Percentiles rank a stretch among this genome's conserved stretches.
These are phyloP conservation scores for Pestalotiopsis sp. DNA, from an alignment of 2,329 filamentous ascomycete genomes.

Conservation along the genomic window DNA sequence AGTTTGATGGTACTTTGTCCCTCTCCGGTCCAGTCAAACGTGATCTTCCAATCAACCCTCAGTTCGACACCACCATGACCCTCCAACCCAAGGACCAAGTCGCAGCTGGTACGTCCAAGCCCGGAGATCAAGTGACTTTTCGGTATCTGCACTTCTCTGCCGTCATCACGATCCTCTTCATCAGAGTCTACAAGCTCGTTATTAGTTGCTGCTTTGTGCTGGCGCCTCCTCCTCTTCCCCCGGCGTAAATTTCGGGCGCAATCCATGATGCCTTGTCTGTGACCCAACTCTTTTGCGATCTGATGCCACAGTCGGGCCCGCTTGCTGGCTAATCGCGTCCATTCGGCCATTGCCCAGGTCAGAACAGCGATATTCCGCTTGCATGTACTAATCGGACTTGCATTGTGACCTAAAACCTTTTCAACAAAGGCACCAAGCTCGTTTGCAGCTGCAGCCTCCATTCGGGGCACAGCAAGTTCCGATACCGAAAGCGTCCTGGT, in stretches of 20 bases:
- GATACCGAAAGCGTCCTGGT: constrained; percentile 53
- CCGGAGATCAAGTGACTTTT: constrained; percentile 54
- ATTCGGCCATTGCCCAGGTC: constrained; percentile 70
- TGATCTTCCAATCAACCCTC: constrained; percentile 64
- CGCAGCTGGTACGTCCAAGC: constrained; percentile 54
- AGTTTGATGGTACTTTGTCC: constrained; percentile 61
- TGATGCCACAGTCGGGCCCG: constrained; percentile 66
- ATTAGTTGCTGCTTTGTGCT: constrained; percentile 18
- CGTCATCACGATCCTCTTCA: constrained; percentile 19
- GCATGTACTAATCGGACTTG: constrained; percentile 42
- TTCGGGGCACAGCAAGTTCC: constrained; percentile 52
- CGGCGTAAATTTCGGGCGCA: constrained; percentile 34
- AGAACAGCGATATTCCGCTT: constrained; percentile 61
- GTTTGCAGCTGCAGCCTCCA: constrained; percentile 60
- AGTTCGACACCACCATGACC: constrained; percentile 34
- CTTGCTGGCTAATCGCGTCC: constrained; percentile 62
- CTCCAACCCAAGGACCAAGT: constrained; percentile 42
- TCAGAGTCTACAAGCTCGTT: constrained; percentile 22
- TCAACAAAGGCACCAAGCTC: constrained; percentile 61
- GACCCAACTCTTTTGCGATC: constrained; percentile 51
- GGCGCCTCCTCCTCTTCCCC: constrained; percentile 20
- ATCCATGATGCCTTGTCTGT: constrained; percentile 32
- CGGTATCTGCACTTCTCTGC: constrained; percentile 23
- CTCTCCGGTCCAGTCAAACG: constrained; percentile 75
- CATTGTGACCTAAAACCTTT: constrained; percentile 36